phyloP scores from a whole-genome alignment of 2,329 filamentous ascomycete genomes.

The Ceratocystis ficicola region DNA sequence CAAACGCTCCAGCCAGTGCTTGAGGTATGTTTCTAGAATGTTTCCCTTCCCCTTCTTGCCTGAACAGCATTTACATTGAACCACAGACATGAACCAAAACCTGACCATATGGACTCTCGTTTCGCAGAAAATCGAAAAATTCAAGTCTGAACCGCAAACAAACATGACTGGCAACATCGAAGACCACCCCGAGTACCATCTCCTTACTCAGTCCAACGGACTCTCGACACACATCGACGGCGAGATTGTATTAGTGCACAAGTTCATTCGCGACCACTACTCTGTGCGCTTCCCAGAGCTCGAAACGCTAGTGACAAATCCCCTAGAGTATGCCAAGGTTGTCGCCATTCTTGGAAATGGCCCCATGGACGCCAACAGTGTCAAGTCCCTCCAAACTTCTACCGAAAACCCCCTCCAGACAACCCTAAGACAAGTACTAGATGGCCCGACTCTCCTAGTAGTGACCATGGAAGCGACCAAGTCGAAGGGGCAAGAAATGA shows the following conservation, averaged over 20 bases:
- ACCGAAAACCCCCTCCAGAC: slow-evolving; percentile 65
- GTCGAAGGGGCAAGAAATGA: slow-evolving; percentile 68
- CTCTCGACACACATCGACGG: slow-evolving; percentile 86
- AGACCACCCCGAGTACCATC: slow-evolving; percentile 81
- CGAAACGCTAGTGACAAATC: slow-evolving; percentile 78
- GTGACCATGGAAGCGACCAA: slow-evolving; percentile 91
- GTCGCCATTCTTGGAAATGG: slow-evolving; percentile 89
- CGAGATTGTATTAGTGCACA: slow-evolving; percentile 86
- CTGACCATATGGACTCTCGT: slow-evolving; percentile 32
- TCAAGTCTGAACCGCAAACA: slow-evolving; percentile 54
- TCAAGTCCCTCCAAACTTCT: slow-evolving; percentile 65
- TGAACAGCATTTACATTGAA: slow-evolving; percentile 49
- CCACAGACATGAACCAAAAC: slow-evolving; percentile 54
- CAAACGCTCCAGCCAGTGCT: slow-evolving; percentile 68
- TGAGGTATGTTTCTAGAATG: slow-evolving; percentile 49
- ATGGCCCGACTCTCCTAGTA: slow-evolving; percentile 86
- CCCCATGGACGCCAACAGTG: slow-evolving; percentile 66
- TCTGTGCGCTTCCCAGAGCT: slow-evolving; percentile 87
- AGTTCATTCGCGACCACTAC: slow-evolving; percentile 93
- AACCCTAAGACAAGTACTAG: slow-evolving; percentile 67
- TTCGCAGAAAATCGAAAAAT: slow-evolving; percentile 66
- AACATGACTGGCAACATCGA: slow-evolving; percentile 70
- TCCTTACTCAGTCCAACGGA: slow-evolving; percentile 77
- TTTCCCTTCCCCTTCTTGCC: neutral
- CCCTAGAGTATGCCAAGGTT: slow-evolving; percentile 88